Base-by-base conservation (phyloP, 805 yeast species). In the Lachancea waltii region DNA sequence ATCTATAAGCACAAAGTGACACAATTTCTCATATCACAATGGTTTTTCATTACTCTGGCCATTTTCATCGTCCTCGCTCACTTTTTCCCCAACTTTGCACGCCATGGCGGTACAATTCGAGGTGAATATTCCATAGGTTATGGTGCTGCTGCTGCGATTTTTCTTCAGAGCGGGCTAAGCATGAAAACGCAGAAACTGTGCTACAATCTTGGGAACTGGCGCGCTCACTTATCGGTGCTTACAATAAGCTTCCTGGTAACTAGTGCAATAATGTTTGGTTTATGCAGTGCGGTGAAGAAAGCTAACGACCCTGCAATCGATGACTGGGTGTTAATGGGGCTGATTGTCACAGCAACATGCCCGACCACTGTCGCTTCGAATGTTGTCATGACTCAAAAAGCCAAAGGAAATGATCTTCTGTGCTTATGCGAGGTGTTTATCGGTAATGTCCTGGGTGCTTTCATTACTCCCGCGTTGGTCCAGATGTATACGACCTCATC, bases 311-410 rank as follows among this genome's bases (percentile, higher is more conserved):
- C 64, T 1, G 55, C 64, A n/a, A 83, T 86, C 25, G 80, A 79
- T 48, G 69, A 73, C 23, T 85, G 92, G 85, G 72, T 85, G 48
- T 64, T 87, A 16, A 82, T 82, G 10, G 96, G 96, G 1, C 60
- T 87, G 42, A 74, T 87, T 14, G 81, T 85, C 32, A 83, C 95
- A 2, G 84, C 85, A 21, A 74, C 90, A 9, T 84, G 94, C 58
- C 96, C 96, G 20, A 87, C 96, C 7, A 87, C 96, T 0, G 95
- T 87, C 14, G 77, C 89, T 0, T 85, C 95, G 2, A 87, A 87
- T 56, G 95, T 87, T 20, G 89, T 87, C 20, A 87, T 87, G 95
- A 87, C 96, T 5, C 72, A 78, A 37, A 73, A 73, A 42, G 95
- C 96, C 0, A 78, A 81, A 47, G 96, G 95, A 7, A 85, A 86